Evolutionary conservation across 768 basidiomycete genomes (phyloP).

Genomic region (Asterophora parasitica): DNA sequence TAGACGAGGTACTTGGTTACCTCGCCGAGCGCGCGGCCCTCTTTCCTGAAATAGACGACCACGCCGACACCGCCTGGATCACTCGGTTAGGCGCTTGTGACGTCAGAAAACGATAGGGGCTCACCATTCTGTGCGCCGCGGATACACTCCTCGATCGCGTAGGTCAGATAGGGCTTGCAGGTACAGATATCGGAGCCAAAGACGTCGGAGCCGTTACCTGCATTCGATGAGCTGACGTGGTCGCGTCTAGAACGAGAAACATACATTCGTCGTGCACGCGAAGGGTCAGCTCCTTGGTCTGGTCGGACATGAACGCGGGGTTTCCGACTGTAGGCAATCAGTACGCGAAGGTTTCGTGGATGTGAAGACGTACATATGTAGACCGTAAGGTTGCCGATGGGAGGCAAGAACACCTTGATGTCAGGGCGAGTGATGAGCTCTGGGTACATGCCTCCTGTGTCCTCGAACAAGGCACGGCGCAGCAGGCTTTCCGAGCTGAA

Average conservation of each 20-base stretch:
- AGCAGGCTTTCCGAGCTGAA: conserved; percentile 75
- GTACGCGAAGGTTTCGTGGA: neutral
- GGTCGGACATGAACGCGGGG: conserved; percentile 71
- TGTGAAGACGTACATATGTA: conserved; percentile 67
- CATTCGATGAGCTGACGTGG: neutral
- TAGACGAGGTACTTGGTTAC: conserved; percentile 96
- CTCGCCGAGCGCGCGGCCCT: conserved; percentile 90
- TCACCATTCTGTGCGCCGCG: conserved; percentile 53
- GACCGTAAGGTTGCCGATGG: conserved; percentile 86
- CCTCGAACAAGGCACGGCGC: conserved; percentile 91
- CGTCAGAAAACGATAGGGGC: neutral
- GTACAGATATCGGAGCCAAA: conserved; percentile 93
- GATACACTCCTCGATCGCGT: conserved; percentile 92
- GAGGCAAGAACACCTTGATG: conserved; percentile 93
- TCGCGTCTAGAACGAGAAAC: neutral
- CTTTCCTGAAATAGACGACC: conserved; percentile 92
- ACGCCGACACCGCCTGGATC: conserved; percentile 77
- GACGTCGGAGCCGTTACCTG: conserved; percentile 91
- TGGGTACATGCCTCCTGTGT: conserved; percentile 94
- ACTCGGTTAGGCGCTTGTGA: neutral
- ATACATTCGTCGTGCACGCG: conserved; percentile 92
- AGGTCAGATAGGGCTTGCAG: conserved; percentile 89
- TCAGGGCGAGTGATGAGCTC: conserved; percentile 94
- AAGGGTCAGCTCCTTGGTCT: conserved; percentile 74
- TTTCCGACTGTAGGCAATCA: conserved; percentile 58